Conservation (phyloP, 768 basidiomycete genomes). For the Macrolepiota fuliginosa region DNA sequence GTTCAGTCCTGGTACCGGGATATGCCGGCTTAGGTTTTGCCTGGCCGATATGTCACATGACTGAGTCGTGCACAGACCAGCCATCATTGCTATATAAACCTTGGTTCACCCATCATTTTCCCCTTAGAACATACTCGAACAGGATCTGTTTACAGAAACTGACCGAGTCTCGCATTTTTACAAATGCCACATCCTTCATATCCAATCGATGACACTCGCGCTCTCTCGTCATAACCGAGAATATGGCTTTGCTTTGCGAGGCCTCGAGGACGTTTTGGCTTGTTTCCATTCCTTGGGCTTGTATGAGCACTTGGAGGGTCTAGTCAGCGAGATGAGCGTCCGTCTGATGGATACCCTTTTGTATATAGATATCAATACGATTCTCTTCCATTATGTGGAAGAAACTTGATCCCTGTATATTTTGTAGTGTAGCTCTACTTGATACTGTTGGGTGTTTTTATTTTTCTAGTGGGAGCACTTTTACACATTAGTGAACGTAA, state of each 20-base stretch:
- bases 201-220: slow-evolving; percentile 68
- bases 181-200: slow-evolving; percentile 70
- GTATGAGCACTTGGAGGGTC: slow-evolving; percentile 28
- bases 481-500: too few relatives aligned
- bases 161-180: slow-evolving; percentile 81
- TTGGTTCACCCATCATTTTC: slow-evolving; percentile 16
- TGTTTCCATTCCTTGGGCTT: slow-evolving; percentile 21
- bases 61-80: slow-evolving; percentile 28
- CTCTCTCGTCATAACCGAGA: slow-evolving; percentile 67
- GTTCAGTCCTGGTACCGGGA: too few relatives aligned
- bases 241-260: slow-evolving; percentile 39
- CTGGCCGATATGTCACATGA: slow-evolving; percentile 2
- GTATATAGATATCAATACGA: background rate
- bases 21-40: too few relatives aligned
- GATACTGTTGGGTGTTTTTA: too few relatives aligned
- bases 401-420: too few relatives aligned
- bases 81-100: slow-evolving; percentile 23
- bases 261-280: slow-evolving; percentile 68
- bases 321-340: slow-evolving; percentile 56
- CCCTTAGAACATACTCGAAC: slow-evolving; percentile 75
- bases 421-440: too few relatives aligned
- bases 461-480: too few relatives aligned
- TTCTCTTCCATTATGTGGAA: too few relatives aligned
- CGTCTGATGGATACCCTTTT: slow-evolving; percentile 57
- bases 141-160: slow-evolving; percentile 83